Base-by-base conservation (phyloP, 768 basidiomycete genomes). In the Lentinula sp. region DNA sequence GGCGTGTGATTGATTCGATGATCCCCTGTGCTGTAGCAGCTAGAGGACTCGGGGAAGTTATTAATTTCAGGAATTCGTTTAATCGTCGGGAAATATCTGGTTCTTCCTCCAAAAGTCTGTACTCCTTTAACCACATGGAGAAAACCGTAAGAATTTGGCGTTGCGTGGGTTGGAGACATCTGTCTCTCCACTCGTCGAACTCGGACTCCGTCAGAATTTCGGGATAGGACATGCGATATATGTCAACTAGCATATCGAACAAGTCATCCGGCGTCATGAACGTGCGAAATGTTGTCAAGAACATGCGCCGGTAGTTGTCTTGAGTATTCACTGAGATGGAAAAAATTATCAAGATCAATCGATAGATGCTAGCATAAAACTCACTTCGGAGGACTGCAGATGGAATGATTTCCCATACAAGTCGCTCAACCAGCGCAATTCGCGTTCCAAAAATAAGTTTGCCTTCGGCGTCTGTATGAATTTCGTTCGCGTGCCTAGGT, bases 251-350 rank as follows among this genome's bases (percentile, higher is more conserved):
- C 54, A 85, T 73, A 35, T 90, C 85, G 64, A 93, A 86, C 2
- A 95, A 72, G 45, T 79, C 75, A 45, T 85, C 81, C 2, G 90
- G 81, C 6, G 83, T 84, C 28, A 85, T 86, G 69, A 95, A 93
- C 0, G 91, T 89, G 57, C 86, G 81, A 74, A 91, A 93, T 15
- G 93, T 95, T 72, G 84, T 86, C 49, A 95, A 78, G 75, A 96
- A 95, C n/a, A 83, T 79, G 36, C 79, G 76, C 32, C 79, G 77
- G 69, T 80, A 88, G 10, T 50, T 64, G 52, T 78, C 70, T 65
- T 72, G 67, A 35, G 71, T 60, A 56, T 64, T 55, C 61, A 64
- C 70, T 66, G 61, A 37, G 53, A 57, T 33, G 6, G 10, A 37
- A 20, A 61, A 15, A 63, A 3, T 52, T 32, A 18, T 56, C 13